Evolutionary conservation across 148 eudicot species (phyloP).

Genomic region (Spergularia marina): DNA sequence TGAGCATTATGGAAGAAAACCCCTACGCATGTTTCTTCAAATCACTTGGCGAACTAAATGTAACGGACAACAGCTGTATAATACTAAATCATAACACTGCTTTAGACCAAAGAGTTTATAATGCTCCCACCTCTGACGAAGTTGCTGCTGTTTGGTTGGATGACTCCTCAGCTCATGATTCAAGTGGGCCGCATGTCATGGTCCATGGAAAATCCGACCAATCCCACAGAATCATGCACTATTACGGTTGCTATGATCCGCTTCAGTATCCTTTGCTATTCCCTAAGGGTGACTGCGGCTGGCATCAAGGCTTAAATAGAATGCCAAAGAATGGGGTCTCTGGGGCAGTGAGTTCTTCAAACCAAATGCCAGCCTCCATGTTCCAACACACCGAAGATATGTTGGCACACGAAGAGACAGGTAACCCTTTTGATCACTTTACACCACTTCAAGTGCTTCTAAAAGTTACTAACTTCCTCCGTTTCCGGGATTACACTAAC

Average conservation of each 20-base stretch:
- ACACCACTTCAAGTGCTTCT: no score
- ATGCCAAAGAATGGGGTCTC: no score
- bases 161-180: accelerated
- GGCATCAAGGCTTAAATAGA: not conserved
- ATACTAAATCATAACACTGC: not conserved
- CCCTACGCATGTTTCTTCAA: constrained; percentile 9
- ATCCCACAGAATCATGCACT: not conserved
- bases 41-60: not conserved
- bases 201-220: not conserved
- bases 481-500: no score
- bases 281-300: not conserved
- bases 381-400: not conserved
- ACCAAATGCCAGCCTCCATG: no score
- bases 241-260: constrained; percentile 12
- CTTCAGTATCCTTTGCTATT: not conserved
- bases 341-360: no score
- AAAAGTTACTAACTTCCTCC: no score
- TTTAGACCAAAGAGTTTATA: not conserved
- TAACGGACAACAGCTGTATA: not conserved
- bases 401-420: no score
- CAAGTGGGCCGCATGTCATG: not conserved
- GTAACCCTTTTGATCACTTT: no score
- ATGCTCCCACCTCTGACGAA: constrained; percentile 5
- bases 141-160: not conserved
- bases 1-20: not conserved